Evolutionary conservation across 306 rosid species (phyloP).

Genomic region (Acacia confusa): DNA sequence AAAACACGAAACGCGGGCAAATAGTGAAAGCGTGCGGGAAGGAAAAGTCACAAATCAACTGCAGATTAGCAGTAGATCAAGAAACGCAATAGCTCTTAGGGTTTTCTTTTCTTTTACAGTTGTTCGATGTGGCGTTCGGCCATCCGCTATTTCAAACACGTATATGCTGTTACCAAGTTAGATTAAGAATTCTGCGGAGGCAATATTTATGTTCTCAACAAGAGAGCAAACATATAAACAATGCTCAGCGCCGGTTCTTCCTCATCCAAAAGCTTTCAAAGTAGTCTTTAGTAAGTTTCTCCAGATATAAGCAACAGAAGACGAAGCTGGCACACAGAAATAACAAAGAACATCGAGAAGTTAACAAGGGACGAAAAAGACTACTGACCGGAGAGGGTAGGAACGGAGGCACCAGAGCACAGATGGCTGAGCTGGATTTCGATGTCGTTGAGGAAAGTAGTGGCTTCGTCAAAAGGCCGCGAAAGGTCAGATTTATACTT

Average conservation of each 20-base stretch:
- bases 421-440: slow-evolving; percentile 71
- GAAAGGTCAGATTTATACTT: slow-evolving; percentile 76
- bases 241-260: background rate
- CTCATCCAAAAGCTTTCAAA: background rate
- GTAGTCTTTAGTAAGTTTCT: background rate
- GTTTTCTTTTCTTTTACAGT: slow-evolving; percentile 18
- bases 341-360: background rate
- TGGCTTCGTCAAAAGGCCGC: slow-evolving; percentile 85
- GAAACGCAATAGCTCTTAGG: slow-evolving; percentile 29
- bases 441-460: slow-evolving; percentile 76
- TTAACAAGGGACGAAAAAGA: slow-evolving; percentile 11
- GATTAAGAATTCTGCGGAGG: slow-evolving; percentile 21
- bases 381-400: slow-evolving; percentile 62
- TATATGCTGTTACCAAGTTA: background rate
- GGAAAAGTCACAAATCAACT: slow-evolving; percentile 26
- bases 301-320: background rate
- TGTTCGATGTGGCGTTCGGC: background rate
- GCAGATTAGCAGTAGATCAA: slow-evolving; percentile 18
- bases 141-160: background rate
- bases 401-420: slow-evolving; percentile 51
- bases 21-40: slow-evolving; percentile 1
- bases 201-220: background rate
- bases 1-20: background rate
- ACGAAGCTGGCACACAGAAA: background rate
- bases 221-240: background rate